Evolutionary conservation across 352 stramenopile species (phyloP).

Genomic region (Pythium monospermum): DNA sequence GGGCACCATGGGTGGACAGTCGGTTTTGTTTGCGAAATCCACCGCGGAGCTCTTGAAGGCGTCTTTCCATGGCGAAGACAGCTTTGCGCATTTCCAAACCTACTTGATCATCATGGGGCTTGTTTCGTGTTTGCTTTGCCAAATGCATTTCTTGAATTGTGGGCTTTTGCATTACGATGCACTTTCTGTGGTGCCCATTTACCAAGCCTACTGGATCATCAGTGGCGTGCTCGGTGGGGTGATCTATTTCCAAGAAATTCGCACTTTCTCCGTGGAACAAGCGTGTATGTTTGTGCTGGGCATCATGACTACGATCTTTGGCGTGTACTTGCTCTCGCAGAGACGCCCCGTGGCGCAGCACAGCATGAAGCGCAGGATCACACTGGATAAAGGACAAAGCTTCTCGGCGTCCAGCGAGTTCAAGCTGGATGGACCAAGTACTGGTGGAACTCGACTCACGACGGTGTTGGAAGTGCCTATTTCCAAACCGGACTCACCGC

Average conservation of each 20-base stretch:
- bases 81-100: slow-evolving; percentile 52
- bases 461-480: slow-evolving; percentile 24
- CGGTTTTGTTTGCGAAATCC: slow-evolving; percentile 84
- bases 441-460: slow-evolving; percentile 11
- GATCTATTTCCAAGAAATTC: slow-evolving; percentile 91
- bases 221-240: slow-evolving; percentile 82
- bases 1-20: slow-evolving; percentile 77
- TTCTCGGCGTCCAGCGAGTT: slow-evolving; percentile 39
- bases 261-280: slow-evolving; percentile 65
- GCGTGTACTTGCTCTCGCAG: slow-evolving; percentile 78
- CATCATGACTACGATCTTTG: slow-evolving; percentile 75
- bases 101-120: slow-evolving; percentile 68
- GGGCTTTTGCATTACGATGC: slow-evolving; percentile 76
- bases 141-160: slow-evolving; percentile 81
- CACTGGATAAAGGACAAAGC: slow-evolving; percentile 55
- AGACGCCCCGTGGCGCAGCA: slow-evolving; percentile 42
- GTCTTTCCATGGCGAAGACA: slow-evolving; percentile 56
- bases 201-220: slow-evolving; percentile 89
- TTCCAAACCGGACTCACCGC: slow-evolving; percentile 9
- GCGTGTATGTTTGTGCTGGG: slow-evolving; percentile 81
- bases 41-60: slow-evolving; percentile 71
- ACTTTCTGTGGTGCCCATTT: slow-evolving; percentile 78
- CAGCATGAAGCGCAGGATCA: slow-evolving; percentile 48
- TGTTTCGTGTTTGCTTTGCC: slow-evolving; percentile 50
- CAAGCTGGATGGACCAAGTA: slow-evolving; percentile 22